Evolutionary conservation across 768 basidiomycete genomes (phyloP).

Genomic region (Termitomyces bulborhizus): DNA sequence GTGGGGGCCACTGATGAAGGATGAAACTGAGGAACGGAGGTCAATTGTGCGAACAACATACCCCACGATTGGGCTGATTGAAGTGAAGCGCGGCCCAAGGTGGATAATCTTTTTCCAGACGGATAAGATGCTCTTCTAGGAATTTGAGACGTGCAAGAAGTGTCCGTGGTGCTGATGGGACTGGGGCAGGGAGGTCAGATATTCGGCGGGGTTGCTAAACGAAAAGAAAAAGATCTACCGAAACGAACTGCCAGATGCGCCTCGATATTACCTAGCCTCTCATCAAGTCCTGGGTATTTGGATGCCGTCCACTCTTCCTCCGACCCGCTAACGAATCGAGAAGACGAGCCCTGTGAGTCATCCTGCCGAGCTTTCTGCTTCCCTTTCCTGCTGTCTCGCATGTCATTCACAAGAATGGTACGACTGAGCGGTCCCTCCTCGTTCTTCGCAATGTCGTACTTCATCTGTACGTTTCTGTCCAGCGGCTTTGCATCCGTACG

Average conservation of each 20-base stretch:
- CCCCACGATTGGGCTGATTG: constrained; percentile 76
- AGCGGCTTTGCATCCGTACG: constrained; percentile 66
- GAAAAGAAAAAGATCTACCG: constrained; percentile 34
- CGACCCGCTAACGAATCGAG: not conserved
- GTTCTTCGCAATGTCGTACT: constrained; percentile 85
- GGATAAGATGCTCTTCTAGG: constrained; percentile 72
- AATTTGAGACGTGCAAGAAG: constrained; percentile 60
- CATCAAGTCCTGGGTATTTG: constrained; percentile 54
- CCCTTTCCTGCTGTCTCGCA: constrained; percentile 13
- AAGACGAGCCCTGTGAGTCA: constrained; percentile 1
- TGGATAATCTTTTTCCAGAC: constrained; percentile 67
- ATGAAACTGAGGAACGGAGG: not conserved
- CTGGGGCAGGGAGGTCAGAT: not conserved
- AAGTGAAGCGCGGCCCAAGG: constrained; percentile 71
- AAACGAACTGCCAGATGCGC: constrained; percentile 68
- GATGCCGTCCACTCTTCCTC: constrained; percentile 29
- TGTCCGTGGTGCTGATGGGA: constrained; percentile 49
- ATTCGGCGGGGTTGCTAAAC: not conserved
- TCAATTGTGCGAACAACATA: constrained; percentile 31
- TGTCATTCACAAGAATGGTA: constrained; percentile 29
- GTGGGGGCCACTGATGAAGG: constrained; percentile 68
- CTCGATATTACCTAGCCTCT: constrained; percentile 63
- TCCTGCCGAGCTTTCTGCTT: constrained; percentile 5
- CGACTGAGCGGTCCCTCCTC: constrained; percentile 69
- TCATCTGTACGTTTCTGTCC: constrained; percentile 74